Evolutionary conservation across 2,329 filamentous ascomycete species (phyloP).

Genomic region (Reticulascus tulasneorum): DNA sequence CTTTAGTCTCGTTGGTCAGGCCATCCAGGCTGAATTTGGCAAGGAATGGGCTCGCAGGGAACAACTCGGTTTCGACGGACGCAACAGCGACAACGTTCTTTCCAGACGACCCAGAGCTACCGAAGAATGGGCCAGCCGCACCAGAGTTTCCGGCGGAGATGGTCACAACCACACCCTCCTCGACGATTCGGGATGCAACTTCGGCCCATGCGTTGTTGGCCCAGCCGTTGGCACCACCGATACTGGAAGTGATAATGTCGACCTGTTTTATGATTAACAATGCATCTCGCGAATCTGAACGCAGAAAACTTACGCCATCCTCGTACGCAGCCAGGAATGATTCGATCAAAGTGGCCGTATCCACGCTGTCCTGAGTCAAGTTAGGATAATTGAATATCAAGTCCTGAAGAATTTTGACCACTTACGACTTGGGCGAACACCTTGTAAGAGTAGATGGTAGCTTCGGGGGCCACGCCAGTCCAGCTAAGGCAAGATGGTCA

Average conservation of each 20-base stretch:
- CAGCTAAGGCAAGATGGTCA: neutral
- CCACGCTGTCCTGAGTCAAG: no score
- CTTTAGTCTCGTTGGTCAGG: slow-evolving; percentile 16
- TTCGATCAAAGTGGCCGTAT: slow-evolving; percentile 35
- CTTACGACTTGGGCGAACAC: neutral
- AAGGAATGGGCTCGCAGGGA: slow-evolving; percentile 24
- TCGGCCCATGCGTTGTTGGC: slow-evolving; percentile 25
- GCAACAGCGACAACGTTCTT: slow-evolving; percentile 38
- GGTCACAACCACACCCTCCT: slow-evolving; percentile 44
- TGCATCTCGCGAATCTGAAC: neutral
- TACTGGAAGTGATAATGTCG: slow-evolving; percentile 32
- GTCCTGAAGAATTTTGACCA: no score
- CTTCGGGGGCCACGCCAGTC: neutral
- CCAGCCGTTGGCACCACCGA: slow-evolving; percentile 27
- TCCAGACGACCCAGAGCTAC: slow-evolving; percentile 35
- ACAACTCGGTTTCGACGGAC: slow-evolving; percentile 30
- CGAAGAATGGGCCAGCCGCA: slow-evolving; percentile 42
- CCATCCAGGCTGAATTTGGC: slow-evolving; percentile 25
- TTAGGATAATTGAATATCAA: no score
- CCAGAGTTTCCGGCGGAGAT: slow-evolving; percentile 51
- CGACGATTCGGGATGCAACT: slow-evolving; percentile 36
- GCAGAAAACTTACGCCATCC: slow-evolving; percentile 20
- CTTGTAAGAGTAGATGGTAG: slow-evolving; percentile 1
- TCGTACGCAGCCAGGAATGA: slow-evolving; percentile 30
- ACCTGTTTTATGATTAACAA: slow-evolving; percentile 1